Percentiles rank a stretch among this genome's conserved stretches.
phyloP scores from a whole-genome alignment of 1,139 yeast species.

The Dujonia santamariae region DNA sequence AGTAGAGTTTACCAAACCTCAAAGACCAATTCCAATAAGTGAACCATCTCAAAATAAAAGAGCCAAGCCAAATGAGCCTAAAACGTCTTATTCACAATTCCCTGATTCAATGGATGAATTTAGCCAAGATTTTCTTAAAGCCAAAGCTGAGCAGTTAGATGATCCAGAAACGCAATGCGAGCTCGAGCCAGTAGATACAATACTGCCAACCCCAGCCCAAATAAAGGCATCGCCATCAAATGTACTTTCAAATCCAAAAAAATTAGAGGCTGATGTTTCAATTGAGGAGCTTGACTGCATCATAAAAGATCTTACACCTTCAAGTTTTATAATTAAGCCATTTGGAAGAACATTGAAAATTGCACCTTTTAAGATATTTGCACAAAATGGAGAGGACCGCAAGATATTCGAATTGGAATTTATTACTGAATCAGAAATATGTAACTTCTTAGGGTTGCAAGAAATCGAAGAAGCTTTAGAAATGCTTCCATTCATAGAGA shows the following conservation, averaged over 20 bases:
- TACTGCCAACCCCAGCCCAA: neutral
- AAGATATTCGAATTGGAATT: slow-evolving; percentile 22
- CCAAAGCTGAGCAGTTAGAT: slow-evolving; percentile 10
- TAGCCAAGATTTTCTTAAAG: slow-evolving; percentile 13
- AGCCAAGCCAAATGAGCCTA: too few species aligned
- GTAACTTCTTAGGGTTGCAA: slow-evolving; percentile 22
- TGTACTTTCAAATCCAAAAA: neutral
- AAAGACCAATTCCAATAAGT: too few species aligned
- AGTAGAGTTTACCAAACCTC: slow-evolving; percentile 1
- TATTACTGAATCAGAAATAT: slow-evolving; percentile 22
- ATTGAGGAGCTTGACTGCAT: slow-evolving; percentile 19
- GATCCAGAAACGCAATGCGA: slow-evolving; percentile 11
- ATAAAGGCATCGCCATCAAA: neutral
- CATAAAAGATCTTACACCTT: slow-evolving; percentile 18
- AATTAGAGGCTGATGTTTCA: neutral
- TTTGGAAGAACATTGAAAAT: slow-evolving; percentile 27
- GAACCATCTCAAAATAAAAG: too few species aligned
- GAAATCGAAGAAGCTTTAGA: slow-evolving; percentile 28
- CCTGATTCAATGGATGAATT: slow-evolving; percentile 3
- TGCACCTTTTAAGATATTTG: slow-evolving; percentile 20
- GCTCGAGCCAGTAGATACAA: neutral
- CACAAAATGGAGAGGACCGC: slow-evolving; percentile 13
- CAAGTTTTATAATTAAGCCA: slow-evolving; percentile 27
- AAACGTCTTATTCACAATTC: slow-evolving; percentile 1
- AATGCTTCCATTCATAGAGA: neutral